Percentiles rank a stretch among this genome's conserved stretches.
phyloP scores from a whole-genome alignment of 1,284 basidiomycete species.

The Apiotrichum siamense region DNA sequence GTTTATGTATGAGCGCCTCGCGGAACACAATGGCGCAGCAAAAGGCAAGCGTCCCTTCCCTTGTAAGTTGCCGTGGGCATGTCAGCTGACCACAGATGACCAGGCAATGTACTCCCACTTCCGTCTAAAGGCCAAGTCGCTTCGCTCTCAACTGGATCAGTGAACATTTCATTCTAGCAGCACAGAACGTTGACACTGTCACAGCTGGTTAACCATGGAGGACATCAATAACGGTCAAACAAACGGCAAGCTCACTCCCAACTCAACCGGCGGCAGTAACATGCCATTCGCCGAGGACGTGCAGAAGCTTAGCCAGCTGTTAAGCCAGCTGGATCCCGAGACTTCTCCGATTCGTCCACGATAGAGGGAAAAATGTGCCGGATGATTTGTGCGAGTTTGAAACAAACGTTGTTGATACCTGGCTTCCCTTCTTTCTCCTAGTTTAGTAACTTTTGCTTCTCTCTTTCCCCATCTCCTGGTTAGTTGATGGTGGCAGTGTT shows the following conservation, averaged over 20 bases:
- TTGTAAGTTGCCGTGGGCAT: slow-evolving; percentile 10
- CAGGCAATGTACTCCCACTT: slow-evolving; percentile 40
- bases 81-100: slow-evolving; percentile 21
- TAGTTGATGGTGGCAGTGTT: background rate
- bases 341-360: slow-evolving; percentile 17
- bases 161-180: no score
- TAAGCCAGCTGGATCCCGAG: slow-evolving; percentile 35
- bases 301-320: slow-evolving; percentile 30
- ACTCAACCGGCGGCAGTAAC: slow-evolving; percentile 15
- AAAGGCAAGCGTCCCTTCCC: slow-evolving; percentile 18
- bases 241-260: slow-evolving; percentile 13
- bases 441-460: background rate
- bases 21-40: slow-evolving; percentile 17
- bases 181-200: background rate
- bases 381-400: background rate
- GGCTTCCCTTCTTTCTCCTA: background rate
- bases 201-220: slow-evolving; percentile 43
- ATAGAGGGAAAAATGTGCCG: background rate
- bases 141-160: slow-evolving; percentile 39
- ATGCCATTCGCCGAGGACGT: slow-evolving; percentile 33
- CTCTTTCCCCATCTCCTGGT: no score
- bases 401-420: background rate
- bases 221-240: slow-evolving; percentile 16
- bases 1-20: slow-evolving; percentile 28
- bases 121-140: slow-evolving; percentile 36